Evolutionary conservation across 2,329 filamentous ascomycete species (phyloP), one percentile per base, ranked within the genome.

Genomic region (Lasiodiplodia sp.): DNA sequence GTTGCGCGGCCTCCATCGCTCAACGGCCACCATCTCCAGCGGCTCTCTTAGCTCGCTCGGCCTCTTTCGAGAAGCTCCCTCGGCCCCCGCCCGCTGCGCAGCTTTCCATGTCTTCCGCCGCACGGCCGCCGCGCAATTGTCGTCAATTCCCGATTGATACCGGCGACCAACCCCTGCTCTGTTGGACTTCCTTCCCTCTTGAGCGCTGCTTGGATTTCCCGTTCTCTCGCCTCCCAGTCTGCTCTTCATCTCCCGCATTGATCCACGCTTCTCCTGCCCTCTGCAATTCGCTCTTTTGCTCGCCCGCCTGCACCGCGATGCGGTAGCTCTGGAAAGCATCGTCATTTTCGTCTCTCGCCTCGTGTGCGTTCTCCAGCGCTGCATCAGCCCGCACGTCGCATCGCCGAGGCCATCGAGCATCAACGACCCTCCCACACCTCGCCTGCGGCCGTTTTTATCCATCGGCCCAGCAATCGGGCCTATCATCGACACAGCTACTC

Each of bases 151-250:
- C 47, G 56, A 34, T 68, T 37, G 66, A 62, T 37, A 38, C 40
- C 56, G 56, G 37, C 44, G 34, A 67, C 37, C 66, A 34, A 63
- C 66, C 47, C 65, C 65, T 67, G 65, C 65, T 67, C 53, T 60
- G 25, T n/a, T 67, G 34, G 40, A 40, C 65, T 56, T 67, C 65
- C 44, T 67, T 68, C 66, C 56, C 55, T 68, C 66, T 68, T 68
- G 65, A 68, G 57, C 56, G 55, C 21, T 21, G 18, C 47, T 55
- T 63, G 44, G 44, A 23, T 53, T 55, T 63, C 28, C 16, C 56
- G 47, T 38, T 55, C 47, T 37, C 55, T 38, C 56, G 60, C 58
- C 25, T 52, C 47, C 16, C 60, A n/a, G 44, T 12, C 60, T 52
- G 28, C 60, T 64, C 31, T 52, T 14, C 60, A 38, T 64, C 60